Conservation (phyloP, 116 monocot genomes). For the Dioscorea cayenensis region DNA sequence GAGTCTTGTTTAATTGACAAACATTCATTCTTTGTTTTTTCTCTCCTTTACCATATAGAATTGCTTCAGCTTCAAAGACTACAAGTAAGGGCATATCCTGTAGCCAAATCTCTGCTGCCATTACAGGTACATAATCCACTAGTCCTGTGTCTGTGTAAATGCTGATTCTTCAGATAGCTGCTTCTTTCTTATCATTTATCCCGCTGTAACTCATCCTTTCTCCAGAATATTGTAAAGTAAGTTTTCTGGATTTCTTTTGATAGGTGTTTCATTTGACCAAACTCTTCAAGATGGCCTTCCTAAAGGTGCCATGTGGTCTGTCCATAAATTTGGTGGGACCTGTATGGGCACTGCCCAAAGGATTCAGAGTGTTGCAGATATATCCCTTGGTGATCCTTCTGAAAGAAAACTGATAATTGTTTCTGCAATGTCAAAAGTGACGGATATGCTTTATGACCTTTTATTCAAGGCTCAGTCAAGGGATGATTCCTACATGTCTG, state of each 20-base stretch:
- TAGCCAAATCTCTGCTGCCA: background rate
- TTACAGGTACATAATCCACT: slow-evolving; percentile 1
- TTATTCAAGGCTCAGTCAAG: slow-evolving; percentile 79
- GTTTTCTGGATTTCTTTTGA: background rate
- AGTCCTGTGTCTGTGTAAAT: background rate
- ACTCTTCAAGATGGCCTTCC: slow-evolving; percentile 31
- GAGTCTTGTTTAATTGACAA: background rate
- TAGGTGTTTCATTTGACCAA: slow-evolving; percentile 62
- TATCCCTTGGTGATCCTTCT: slow-evolving; percentile 56
- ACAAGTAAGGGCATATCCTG: slow-evolving; percentile 3
- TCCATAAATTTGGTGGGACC: slow-evolving; percentile 99
- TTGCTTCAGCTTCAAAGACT: background rate
- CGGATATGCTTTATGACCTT: slow-evolving; percentile 90
- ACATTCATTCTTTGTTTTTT: background rate
- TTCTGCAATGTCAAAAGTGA: slow-evolving; percentile 98
- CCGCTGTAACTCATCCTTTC: background rate
- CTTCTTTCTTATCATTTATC: background rate
- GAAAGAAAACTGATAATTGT: slow-evolving; percentile 86
- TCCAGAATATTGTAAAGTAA: background rate
- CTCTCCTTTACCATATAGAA: background rate
- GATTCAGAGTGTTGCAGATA: slow-evolving; percentile 82
- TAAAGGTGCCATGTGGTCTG: slow-evolving; percentile 87
- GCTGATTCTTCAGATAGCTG: background rate
- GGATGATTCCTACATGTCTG: slow-evolving; percentile 64
- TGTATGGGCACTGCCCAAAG: slow-evolving; percentile 85